A percentile compares a stretch with the other conserved stretches of the same genome.
Conservation (phyloP, 495 filamentous ascomycete species). For the Penicillium angulare region DNA sequence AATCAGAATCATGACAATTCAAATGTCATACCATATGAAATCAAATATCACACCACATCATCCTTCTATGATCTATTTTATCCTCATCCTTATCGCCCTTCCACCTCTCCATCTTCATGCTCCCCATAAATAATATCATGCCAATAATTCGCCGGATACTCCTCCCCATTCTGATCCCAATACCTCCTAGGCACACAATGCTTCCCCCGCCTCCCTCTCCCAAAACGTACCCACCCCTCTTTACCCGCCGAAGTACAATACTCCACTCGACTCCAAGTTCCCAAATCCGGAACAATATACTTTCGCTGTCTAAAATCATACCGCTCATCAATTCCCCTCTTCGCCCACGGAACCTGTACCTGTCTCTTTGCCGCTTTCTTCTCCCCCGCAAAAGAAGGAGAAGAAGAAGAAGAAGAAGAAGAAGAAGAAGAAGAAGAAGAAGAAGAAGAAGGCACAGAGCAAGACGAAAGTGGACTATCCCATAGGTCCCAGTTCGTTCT, state of each 20-base stretch:
- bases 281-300: constrained; percentile 27
- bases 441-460: not conserved
- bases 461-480: not conserved
- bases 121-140: constrained; percentile 26
- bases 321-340: constrained; percentile 9
- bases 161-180: constrained; percentile 29
- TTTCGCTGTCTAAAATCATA: constrained; percentile 33
- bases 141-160: constrained; percentile 23
- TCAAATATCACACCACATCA: not conserved
- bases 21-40: not conserved
- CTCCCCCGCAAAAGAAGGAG: not conserved
- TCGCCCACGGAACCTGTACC: constrained; percentile 17
- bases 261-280: constrained; percentile 31
- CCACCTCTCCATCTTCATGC: constrained; percentile 11
- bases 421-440: not conserved
- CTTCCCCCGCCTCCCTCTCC: constrained; percentile 7
- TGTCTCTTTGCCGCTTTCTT: not conserved
- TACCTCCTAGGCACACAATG: constrained; percentile 26
- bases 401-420: not conserved
- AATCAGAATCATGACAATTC: not conserved
- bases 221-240: not conserved
- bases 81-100: not conserved
- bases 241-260: constrained; percentile 18
- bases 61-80: not conserved
- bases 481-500: constrained; percentile 26